A percentile compares a stretch with the other conserved stretches of the same genome.
These are phyloP conservation scores for Gastroboletus turbinatus DNA, from an alignment of 1,284 basidiomycete genomes.

Conservation along the genomic window DNA sequence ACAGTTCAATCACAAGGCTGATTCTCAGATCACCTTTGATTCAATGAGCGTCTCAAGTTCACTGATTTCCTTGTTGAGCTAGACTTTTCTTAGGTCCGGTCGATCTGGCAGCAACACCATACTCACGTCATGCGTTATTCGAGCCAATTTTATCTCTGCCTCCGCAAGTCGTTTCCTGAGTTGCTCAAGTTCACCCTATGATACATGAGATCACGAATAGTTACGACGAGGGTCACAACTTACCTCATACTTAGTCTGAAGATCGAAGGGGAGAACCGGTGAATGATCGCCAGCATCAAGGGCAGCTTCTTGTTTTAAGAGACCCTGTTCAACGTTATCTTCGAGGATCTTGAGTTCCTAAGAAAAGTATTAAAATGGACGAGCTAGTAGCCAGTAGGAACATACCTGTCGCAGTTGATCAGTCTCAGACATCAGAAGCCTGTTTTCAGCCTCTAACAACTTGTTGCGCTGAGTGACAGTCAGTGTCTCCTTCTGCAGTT, in stretches of 20 bases:
- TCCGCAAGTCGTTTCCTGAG: slow-evolving; percentile 68
- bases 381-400: neutral
- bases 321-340: slow-evolving; percentile 68
- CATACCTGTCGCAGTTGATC: slow-evolving; percentile 74
- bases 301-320: slow-evolving; percentile 51
- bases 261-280: slow-evolving; percentile 28
- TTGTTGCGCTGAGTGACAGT: slow-evolving; percentile 65
- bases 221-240: slow-evolving; percentile 12
- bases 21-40: slow-evolving; percentile 60
- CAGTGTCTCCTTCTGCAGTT: slow-evolving; percentile 81
- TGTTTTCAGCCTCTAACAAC: slow-evolving; percentile 75
- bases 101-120: neutral
- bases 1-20: neutral
- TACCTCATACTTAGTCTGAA: slow-evolving; percentile 58
- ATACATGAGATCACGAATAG: slow-evolving; percentile 6
- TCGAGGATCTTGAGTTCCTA: slow-evolving; percentile 75
- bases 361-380: slow-evolving; percentile 6
- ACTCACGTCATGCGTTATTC: slow-evolving; percentile 69
- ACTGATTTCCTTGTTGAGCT: slow-evolving; percentile 89
- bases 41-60: slow-evolving; percentile 89
- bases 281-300: slow-evolving; percentile 36
- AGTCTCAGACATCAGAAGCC: slow-evolving; percentile 68
- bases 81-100: slow-evolving; percentile 11
- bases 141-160: slow-evolving; percentile 69
- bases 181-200: slow-evolving; percentile 64